Conservation (phyloP, 371 early-diverging fungal species). For the Rhizopus microsporus region DNA sequence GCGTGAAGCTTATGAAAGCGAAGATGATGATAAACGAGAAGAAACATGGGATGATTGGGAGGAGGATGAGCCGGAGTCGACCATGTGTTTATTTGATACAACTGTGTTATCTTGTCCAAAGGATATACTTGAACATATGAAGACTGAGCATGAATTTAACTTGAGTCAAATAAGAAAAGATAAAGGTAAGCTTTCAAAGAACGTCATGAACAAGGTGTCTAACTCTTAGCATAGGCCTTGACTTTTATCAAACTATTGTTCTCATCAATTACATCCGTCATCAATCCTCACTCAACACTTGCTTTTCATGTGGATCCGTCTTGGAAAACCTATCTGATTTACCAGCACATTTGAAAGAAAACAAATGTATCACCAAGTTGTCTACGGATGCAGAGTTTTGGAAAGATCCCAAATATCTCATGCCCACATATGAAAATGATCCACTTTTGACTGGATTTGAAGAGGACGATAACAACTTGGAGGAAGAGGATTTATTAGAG, state of each 20-base stretch:
- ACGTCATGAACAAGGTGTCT: neutral
- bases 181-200: conserved; percentile 34
- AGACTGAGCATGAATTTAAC: conserved; percentile 73
- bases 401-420: conserved; percentile 74
- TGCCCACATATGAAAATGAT: conserved; percentile 87
- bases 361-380: conserved; percentile 52
- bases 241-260: conserved; percentile 82
- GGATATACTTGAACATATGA: conserved; percentile 76
- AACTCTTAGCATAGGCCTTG: conserved; percentile 47
- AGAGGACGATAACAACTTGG: conserved; percentile 56
- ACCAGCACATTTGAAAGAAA: conserved; percentile 54
- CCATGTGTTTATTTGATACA: conserved; percentile 80
- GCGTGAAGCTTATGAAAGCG: conserved; percentile 77
- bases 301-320: conserved; percentile 68
- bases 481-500: conserved; percentile 26
- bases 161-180: conserved; percentile 57
- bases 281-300: conserved; percentile 62
- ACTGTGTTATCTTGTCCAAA: conserved; percentile 62
- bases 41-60: conserved; percentile 80
- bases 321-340: conserved; percentile 55
- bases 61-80: conserved; percentile 67
- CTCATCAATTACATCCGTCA: conserved; percentile 90
- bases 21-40: conserved; percentile 51
- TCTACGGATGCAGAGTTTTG: conserved; percentile 62
- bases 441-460: conserved; percentile 82